Evolutionary conservation across 1,284 basidiomycete genomes (phyloP), one percentile per base, ranked within the genome.

Genomic region (Cryptococcus sp.): DNA sequence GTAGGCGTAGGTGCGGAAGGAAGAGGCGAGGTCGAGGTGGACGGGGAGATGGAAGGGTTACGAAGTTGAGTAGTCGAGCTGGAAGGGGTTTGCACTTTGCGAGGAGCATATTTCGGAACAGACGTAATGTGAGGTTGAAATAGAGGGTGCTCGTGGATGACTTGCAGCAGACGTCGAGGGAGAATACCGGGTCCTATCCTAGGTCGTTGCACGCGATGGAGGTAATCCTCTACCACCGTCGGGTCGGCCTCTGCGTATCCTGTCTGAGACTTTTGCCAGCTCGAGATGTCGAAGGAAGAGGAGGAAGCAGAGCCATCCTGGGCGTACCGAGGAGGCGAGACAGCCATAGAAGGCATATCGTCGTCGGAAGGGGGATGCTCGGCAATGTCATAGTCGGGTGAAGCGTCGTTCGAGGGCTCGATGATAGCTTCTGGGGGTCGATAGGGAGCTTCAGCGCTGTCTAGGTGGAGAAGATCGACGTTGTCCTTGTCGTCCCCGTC

Each of bases 351-450:
- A 14, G 48, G 48, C 26, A 44, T 37, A 18, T 61, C 62, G 16
- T 60, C 57, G 18, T 64, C 65, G 22, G 45, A 53, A 1, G 46
- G 54, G 12, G 54, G 35, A 40, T 66, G 56, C 34, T 63, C 68
- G 4, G 65, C 63, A 4, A 71, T 50, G 3, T 67, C 53, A 45
- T 58, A 62, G 14, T 56, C 56, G 2, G 57, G 58, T 4, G 58
- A 55, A 23, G 58, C 45, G 28, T 69, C 68, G 18, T 67, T 66
- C 16, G 55, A 37, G 3, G 57, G 57, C 41, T 71, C 69, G 21
- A 66, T 56, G 22, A 71, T 66, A 1, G 63, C 57, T 50, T 71
- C 69, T 18, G 69, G 69, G 0, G 63, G 57, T 31, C 69, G 60
- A 48, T 68, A 71, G 0, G 58, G 58, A 5, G 59, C 55, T 31